These are phyloP conservation scores for Rubia yunnanensis DNA, from an alignment of 257 asterid genomes.

Conservation along the genomic window DNA sequence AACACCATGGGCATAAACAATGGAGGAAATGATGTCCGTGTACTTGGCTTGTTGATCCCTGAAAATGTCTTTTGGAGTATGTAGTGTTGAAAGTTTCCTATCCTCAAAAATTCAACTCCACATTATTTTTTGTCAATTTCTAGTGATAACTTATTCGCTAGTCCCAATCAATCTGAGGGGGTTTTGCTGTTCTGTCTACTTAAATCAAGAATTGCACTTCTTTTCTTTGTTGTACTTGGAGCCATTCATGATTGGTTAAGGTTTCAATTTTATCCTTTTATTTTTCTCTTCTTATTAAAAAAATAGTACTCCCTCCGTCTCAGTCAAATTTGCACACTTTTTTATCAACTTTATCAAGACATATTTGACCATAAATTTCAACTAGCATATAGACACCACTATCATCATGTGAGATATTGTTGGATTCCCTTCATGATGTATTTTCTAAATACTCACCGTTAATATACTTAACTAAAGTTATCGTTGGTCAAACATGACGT, in stretches of 20 bases:
- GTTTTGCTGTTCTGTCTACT: conserved; percentile 8
- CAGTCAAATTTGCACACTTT: too few relatives aligned
- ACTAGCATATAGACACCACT: too few relatives aligned
- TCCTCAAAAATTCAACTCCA: conserved; percentile 12
- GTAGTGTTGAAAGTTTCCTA: conserved; percentile 2
- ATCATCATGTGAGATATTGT: too few relatives aligned
- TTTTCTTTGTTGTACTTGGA: conserved; percentile 11
- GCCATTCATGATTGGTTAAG: conserved; percentile 21
- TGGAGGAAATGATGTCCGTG: not conserved
- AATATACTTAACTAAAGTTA: too few relatives aligned
- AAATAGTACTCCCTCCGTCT: too few relatives aligned
- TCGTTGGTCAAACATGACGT: too few relatives aligned
- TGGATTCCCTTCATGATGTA: too few relatives aligned
- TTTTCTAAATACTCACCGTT: too few relatives aligned
- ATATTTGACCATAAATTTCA: too few relatives aligned
- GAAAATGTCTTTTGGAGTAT: not conserved
- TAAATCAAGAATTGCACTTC: conserved; percentile 15
- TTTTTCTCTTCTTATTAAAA: not conserved
- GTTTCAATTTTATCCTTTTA: conserved; percentile 15
- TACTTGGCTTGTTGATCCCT: conserved; percentile 3
- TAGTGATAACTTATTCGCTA: not conserved
- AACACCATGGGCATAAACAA: conserved; percentile 7
- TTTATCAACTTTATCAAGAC: too few relatives aligned
- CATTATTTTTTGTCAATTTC: conserved; percentile 15
- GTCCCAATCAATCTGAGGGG: conserved; percentile 4